Evolutionary conservation across 2,329 filamentous ascomycete genomes (phyloP), one percentile per base, ranked within the genome.

Genomic region (Colletotrichum euphorbiae): DNA sequence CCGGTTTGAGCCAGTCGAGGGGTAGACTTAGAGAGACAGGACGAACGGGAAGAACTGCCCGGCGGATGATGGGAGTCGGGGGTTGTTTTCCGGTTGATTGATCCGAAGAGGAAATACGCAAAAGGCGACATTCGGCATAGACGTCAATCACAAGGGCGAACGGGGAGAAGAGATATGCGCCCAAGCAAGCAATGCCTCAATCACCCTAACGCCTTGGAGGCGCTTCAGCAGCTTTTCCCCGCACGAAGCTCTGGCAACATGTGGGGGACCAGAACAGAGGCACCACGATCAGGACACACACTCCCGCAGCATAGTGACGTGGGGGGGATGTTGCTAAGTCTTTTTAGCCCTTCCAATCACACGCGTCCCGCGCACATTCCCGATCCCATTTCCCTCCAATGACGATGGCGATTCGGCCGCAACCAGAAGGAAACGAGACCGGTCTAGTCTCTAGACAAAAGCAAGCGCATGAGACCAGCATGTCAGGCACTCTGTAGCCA

Each of bases 261-360:
- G 61, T 68, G 65, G 65, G 65, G 65, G 42, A 54, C 2, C 7
- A n/a, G 33, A 36, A 61, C 24, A 52, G 38, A 48, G 40, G 50
- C 46, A 21, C 12, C 48, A 19, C 12, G 24, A 51, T 50, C 46
- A 60, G 43, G 55, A 46, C 40, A 45, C 19, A 46, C 40, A 45
- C 19, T 42, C 33, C 45, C 40, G 24, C 45, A 28, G 21, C 42
- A 51, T 21, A 45, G 19, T 45, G 62, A 38, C 24, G 36, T 28
- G 40, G 55, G 38, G 33, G 21, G n/a, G n/a, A n/a, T n/a, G n/a
- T n/a, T 19, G 36, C 54, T 24, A 15, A 51, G 24, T 17, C 48
- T 28, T 31, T 31, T 55, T 59, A 68, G 13, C 65, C 65, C 65
- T 68, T 65, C 65, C 65, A 68, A 68, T 68, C 65, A 65, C 19